These are phyloP conservation scores for Orbilia quercus DNA, from an alignment of 2,329 filamentous ascomycete genomes.

Conservation along the genomic window DNA sequence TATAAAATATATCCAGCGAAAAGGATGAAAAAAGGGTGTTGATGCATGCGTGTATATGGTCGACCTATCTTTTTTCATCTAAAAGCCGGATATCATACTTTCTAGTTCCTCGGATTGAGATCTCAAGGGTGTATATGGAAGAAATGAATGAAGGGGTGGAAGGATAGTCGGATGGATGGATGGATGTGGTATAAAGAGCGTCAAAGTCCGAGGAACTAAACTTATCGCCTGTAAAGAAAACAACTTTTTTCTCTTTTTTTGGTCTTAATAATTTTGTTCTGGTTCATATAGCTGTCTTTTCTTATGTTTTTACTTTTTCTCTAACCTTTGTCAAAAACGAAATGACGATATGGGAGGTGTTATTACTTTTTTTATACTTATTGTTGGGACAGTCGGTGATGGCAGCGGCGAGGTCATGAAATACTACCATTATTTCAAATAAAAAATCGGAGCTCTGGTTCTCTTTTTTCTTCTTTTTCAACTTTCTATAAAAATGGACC, in stretches of 20 bases:
- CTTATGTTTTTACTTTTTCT: conserved; percentile 11
- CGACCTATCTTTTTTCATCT: background rate
- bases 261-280: conserved; percentile 9
- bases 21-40: background rate
- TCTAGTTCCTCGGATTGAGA: conserved; percentile 3
- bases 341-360: conserved; percentile 42
- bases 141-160: background rate
- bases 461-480: conserved; percentile 9
- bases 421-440: conserved; percentile 25
- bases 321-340: conserved; percentile 14
- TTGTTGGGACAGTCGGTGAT: conserved; percentile 15
- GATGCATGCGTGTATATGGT: background rate
- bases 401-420: conserved; percentile 22
- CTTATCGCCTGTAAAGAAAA: conserved; percentile 52
- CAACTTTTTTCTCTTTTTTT: conserved; percentile 19
- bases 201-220: conserved; percentile 4
- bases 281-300: conserved; percentile 8
- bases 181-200: too few species aligned
- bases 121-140: background rate
- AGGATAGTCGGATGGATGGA: too few species aligned
- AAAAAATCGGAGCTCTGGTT: conserved; percentile 8
- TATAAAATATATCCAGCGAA: background rate
- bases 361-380: background rate
- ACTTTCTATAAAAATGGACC: conserved; percentile 8
- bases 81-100: conserved; percentile 16